A percentile compares a stretch with the other conserved stretches of the same genome.
These are phyloP conservation scores for Haplosporangium gracile DNA, from an alignment of 192 early-diverging fungal species.

Conservation along the genomic window DNA sequence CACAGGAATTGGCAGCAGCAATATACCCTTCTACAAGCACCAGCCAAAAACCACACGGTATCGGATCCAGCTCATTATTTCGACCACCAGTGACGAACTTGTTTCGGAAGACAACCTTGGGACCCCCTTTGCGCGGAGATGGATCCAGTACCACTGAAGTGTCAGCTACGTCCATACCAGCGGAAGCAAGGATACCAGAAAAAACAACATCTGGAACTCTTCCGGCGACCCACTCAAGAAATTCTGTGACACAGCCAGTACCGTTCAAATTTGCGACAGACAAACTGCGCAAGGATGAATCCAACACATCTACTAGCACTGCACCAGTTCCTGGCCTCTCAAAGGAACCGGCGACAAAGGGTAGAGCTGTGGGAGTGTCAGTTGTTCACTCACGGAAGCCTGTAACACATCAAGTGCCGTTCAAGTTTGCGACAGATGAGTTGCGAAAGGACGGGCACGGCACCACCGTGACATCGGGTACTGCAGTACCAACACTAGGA, in stretches of 20 bases:
- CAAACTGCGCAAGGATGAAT: slow-evolving; percentile 13
- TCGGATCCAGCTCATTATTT: not conserved
- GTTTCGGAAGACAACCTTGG: slow-evolving; percentile 7
- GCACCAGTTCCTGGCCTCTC: not conserved
- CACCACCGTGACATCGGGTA: not conserved
- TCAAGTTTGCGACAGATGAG: slow-evolving; percentile 39
- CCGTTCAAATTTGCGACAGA: slow-evolving; percentile 39
- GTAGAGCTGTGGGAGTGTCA: not conserved
- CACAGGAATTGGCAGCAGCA: not conserved
- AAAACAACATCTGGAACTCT: not conserved
- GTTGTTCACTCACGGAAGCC: not conserved
- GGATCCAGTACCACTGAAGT: not conserved
- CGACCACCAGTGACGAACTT: not conserved
- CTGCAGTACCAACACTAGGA: not conserved
- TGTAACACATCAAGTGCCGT: slow-evolving; percentile 19
- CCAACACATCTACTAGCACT: not conserved
- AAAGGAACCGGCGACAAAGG: too few species aligned
- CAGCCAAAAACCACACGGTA: not conserved
- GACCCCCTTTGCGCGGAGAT: slow-evolving; percentile 27
- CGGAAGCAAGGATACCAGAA: too few species aligned
- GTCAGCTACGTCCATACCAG: not conserved
- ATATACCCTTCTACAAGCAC: slow-evolving; percentile 5
- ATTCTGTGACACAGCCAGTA: slow-evolving; percentile 16
- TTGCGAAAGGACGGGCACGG: slow-evolving; percentile 8
- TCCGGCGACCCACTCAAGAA: not conserved